phyloP scores from a whole-genome alignment of 805 yeast species.

The Danielia reshetovae region DNA sequence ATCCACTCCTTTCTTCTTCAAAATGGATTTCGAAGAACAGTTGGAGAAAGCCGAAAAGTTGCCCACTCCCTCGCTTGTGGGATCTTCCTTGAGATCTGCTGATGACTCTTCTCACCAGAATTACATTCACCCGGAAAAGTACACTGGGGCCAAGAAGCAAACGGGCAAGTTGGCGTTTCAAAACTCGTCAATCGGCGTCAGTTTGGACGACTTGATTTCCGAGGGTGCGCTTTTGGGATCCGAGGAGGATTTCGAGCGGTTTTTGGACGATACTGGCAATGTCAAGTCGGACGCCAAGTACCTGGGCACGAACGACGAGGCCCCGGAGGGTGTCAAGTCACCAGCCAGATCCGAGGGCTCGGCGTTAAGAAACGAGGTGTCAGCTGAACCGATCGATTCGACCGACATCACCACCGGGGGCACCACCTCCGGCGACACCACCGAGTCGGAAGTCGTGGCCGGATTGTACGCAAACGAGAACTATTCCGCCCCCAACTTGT shows the following conservation, averaged over 20 bases:
- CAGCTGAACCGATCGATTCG: not conserved
- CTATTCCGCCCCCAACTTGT: constrained; percentile 42
- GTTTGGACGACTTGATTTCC: constrained; percentile 47
- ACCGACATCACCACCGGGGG: constrained; percentile 1
- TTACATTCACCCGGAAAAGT: constrained; percentile 43
- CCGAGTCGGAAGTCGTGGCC: not conserved
- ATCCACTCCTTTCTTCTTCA: constrained; percentile 3
- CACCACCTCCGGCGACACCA: constrained; percentile 1
- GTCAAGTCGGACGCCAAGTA: constrained; percentile 45
- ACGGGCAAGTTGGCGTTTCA: constrained; percentile 13
- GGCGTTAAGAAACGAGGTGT: constrained; percentile 1
- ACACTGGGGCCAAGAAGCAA: constrained; percentile 22
- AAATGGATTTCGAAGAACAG: constrained; percentile 29
- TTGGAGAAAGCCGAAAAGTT: constrained; percentile 49
- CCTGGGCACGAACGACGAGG: constrained; percentile 2
- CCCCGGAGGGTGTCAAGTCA: not conserved
- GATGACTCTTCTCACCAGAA: constrained; percentile 44
- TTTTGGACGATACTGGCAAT: constrained; percentile 52
- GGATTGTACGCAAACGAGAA: constrained; percentile 16
- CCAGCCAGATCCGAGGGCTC: constrained; percentile 5
- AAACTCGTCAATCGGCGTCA: constrained; percentile 43
- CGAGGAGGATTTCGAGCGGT: constrained; percentile 50
- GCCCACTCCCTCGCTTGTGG: constrained; percentile 49
- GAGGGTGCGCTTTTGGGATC: constrained; percentile 45
- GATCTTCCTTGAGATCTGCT: constrained; percentile 47